Evolutionary conservation across 1,139 yeast species (phyloP), one percentile per base, ranked within the genome.

Genomic region (Candida frijolesensis): DNA sequence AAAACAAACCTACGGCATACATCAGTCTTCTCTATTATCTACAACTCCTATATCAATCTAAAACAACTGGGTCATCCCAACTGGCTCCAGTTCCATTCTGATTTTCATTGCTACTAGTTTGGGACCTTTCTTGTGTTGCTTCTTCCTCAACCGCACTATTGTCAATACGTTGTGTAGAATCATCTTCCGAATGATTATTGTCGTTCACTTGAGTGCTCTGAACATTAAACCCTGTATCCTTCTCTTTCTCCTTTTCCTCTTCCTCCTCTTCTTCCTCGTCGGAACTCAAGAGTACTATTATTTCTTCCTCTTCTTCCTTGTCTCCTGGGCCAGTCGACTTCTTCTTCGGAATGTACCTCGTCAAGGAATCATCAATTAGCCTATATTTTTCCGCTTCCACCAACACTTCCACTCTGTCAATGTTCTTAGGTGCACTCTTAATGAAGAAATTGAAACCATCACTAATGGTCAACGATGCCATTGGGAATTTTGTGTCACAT

Each of bases 361-460:
- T 16, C 34, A 33, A 48, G 22, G 53, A 41, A 29, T 69, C 72
- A 19, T 70, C 74, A n/a, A 75, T 61, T 6, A 72, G 64, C 51
- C 68, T 62, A 57, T 71, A 76, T 51, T 67, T 67, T 32, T 63
- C 61, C 67, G 69, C 63, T 46, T 72, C 78, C 29, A 68, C 53
- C 33, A 44, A 44, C 29, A 76, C 58, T 55, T 76, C 79, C 2
- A 76, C 68, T 48, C 72, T 57, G 39, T 70, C 70, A 2, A 71
- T 64, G 22, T 68, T 64, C 46, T 51, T 54, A 1, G 79, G 77
- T 0, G 79, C 72, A 35, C 68, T 67, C 54, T 72, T 73, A 34
- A 76, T 71, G 52, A 76, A 76, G 55, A 66, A 76, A 53, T 76
- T 76, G 61, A 68, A 73, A 2, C 73, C 66, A 51, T 75, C 79